phyloP scores from a whole-genome alignment of 139 green algal genomes.

The Closterium sp. region DNA sequence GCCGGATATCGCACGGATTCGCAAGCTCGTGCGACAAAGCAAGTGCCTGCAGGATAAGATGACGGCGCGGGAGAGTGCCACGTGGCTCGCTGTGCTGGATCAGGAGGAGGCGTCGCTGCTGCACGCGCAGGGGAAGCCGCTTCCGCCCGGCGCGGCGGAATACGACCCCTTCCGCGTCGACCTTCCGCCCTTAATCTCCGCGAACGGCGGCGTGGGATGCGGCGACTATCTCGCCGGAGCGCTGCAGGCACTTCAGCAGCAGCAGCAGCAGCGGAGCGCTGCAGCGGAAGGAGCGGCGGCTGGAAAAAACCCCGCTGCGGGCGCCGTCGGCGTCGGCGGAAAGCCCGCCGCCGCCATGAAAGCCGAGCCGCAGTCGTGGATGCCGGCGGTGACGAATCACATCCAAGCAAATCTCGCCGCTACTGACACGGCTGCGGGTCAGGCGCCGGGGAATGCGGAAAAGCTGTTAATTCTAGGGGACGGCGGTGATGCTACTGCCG shows the following conservation, averaged over 20 bases:
- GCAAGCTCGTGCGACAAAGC: constrained; percentile 44
- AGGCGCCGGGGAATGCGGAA: not conserved
- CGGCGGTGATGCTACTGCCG: not conserved
- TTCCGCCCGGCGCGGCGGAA: constrained; percentile 5
- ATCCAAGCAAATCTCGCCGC: not conserved
- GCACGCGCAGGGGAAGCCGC: constrained; percentile 4
- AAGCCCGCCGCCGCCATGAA: not conserved
- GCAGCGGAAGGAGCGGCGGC: not conserved
- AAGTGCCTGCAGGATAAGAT: constrained; percentile 54
- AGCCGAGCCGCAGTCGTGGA: not conserved
- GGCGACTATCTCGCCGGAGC: not conserved
- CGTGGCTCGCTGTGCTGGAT: constrained; percentile 47
- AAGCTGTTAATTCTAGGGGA: not conserved
- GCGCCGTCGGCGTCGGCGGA: not conserved
- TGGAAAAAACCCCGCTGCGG: not conserved
- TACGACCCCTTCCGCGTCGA: constrained; percentile 13
- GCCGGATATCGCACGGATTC: constrained; percentile 43
- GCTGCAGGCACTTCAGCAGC: not conserved
- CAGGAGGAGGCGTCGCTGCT: constrained; percentile 29
- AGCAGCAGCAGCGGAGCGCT: not conserved
- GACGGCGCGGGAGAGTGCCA: constrained; percentile 49
- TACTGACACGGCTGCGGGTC: not conserved
- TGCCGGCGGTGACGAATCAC: not conserved
- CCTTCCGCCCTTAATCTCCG: not conserved
- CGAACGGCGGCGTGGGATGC: not conserved